phyloP scores from a whole-genome alignment of 805 yeast species.

The Ogataea methylovora region DNA sequence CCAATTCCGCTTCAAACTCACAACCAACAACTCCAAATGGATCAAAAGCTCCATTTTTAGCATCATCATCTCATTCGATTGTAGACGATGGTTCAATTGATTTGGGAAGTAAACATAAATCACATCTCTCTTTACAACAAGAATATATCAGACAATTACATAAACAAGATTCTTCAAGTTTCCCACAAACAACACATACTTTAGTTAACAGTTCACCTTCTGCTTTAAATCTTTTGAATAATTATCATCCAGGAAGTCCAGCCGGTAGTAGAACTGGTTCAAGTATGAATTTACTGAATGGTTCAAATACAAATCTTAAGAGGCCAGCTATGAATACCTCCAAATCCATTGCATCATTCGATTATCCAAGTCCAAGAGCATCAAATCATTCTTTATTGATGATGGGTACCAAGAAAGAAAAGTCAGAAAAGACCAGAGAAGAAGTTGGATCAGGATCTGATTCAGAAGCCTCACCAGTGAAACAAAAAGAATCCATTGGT shows the following conservation, averaged over 20 bases:
- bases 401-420: neutral
- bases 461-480: neutral
- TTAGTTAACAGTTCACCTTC: constrained; percentile 19
- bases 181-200: constrained; percentile 21
- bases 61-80: neutral
- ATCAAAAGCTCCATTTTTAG: neutral
- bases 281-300: constrained; percentile 8
- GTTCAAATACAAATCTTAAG: neutral
- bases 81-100: too few relatives aligned
- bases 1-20: neutral
- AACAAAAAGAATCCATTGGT: neutral
- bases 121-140: constrained; percentile 12
- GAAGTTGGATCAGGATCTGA: neutral
- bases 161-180: constrained; percentile 23
- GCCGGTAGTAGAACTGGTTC: constrained; percentile 11
- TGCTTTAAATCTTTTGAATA: constrained; percentile 19
- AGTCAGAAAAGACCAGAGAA: neutral
- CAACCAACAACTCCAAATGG: neutral
- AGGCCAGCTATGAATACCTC: neutral
- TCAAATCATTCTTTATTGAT: constrained; percentile 10
- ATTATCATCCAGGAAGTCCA: constrained; percentile 10
- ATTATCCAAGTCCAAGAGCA: constrained; percentile 6
- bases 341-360: constrained; percentile 5
- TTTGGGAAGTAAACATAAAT: too few relatives aligned
- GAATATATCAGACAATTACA: constrained; percentile 22